Evolutionary conservation across 768 basidiomycete species (phyloP), one percentile per base, ranked within the genome.

Genomic region (Suillus luteus): DNA sequence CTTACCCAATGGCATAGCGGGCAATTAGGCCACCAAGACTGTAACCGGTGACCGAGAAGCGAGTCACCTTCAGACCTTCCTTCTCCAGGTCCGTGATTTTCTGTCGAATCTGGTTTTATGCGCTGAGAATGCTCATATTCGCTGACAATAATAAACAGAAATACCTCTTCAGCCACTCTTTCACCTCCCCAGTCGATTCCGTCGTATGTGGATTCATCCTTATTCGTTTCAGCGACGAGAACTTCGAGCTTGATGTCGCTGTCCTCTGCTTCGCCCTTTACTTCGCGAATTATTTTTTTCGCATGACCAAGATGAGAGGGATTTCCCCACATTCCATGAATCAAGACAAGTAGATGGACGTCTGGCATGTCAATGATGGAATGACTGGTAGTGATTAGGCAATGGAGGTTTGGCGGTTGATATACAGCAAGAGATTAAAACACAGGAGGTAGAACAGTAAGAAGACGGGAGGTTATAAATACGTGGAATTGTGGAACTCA

Each of bases 171-270:
- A 4, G 91, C 86, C 41, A 94, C 86, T 38, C 93, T 81, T 75
- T 93, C 91, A 43, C 86, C 90, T 63, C 91, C 88, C 85, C 91
- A 91, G 71, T 94, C 92, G 27, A 94, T 85, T 1, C 92, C 92
- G 67, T 94, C 92, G 68, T 93, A 93, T 1, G 91, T 92, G 11
- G 82, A 82, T 35, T 86, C 83, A 37, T 86, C 86, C 19, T 78
- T 71, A 71, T 92, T 91, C 3, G 88, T 84, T 68, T 90, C 78
- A 3, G 91, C 83, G 0, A 86, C 71, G n/a, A 92, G 74, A 33
- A 91, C 80, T 41, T 85, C 84, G 6, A 95, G 79, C 40, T 58
- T 27, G 15, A 43, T 6, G 6, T 12, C 40, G 40, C 17, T 41
- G 11, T 27, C 40, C 63, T 79, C 71, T n/a, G 78, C 73, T 12